These are phyloP conservation scores for Lanmaoa rubissima DNA, from an alignment of 768 basidiomycete species.

Conservation along the genomic window DNA sequence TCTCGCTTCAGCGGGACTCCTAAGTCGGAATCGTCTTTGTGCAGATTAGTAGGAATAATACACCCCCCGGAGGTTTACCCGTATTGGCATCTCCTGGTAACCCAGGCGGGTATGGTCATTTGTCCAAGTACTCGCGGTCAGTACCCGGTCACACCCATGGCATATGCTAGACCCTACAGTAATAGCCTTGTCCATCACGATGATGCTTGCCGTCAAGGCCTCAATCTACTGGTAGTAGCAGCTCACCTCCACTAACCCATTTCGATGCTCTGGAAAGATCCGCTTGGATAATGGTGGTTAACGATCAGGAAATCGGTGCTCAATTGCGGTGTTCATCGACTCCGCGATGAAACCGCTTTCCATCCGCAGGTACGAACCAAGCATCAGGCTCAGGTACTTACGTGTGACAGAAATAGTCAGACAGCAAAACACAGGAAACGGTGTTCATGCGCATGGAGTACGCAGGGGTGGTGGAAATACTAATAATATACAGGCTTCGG, in stretches of 20 bases:
- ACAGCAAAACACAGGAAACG: background rate
- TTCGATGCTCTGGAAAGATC: background rate
- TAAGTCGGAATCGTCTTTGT: too few species aligned
- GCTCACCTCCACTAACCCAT: background rate
- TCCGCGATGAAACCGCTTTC: background rate
- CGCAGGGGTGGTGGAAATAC: constrained; percentile 17
- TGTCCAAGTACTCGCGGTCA: too few species aligned
- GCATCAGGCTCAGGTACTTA: background rate
- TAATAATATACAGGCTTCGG: constrained; percentile 23
- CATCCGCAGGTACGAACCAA: background rate
- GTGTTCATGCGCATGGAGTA: background rate
- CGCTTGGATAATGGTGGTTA: background rate
- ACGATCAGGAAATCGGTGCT: background rate
- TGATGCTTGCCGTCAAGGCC: background rate
- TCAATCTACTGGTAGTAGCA: background rate
- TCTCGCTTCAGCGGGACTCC: too few species aligned
- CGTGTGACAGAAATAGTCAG: background rate
- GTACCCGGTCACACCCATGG: too few species aligned
- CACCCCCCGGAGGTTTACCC: too few species aligned
- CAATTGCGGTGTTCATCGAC: background rate
- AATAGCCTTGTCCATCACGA: too few species aligned
- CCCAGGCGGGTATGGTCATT: too few species aligned
- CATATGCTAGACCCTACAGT: too few species aligned
- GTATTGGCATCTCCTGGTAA: too few species aligned
- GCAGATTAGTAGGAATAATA: too few species aligned